Base-by-base conservation (phyloP, 2,329 filamentous ascomycete genomes). In the Neofusicoccum parvum region DNA sequence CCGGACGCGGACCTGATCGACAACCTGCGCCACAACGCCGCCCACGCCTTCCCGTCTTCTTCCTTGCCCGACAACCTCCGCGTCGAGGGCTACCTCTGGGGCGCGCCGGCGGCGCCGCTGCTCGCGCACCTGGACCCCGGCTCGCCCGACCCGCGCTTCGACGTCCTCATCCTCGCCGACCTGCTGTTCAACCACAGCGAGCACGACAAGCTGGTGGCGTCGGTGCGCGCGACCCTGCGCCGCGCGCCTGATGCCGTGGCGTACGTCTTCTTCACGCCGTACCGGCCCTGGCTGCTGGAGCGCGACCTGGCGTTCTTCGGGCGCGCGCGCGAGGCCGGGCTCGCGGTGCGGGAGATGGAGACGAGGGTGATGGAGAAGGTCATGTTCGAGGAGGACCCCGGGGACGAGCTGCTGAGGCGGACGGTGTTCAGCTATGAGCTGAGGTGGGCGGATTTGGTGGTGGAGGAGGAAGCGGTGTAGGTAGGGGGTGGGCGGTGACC, bases 191-290 rank as follows among this genome's bases (percentile, higher is more conserved):
- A 95, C 67, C 93, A 97, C 76, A 90, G 89, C 4, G 93, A 97
- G 80, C 94, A 97, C 74, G 82, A 79, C 1, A 92, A 92, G 72
- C 83, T 97, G 67, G 82, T 96, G 69, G 84, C 86, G 69, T 92
- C 90, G 3, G 86, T 97, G 67, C 81, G 85, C 72, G 75, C 85
- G 73, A 91, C 90, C 15, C 78, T 97, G 72, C 86, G 84, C 70
- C 82, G 80, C 67, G 77, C 80, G 3, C 71, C 76, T 3, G 80
- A 81, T 1, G 87, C 89, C 56, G 84, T 84, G 63, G 92, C 93
- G 2, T 86, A 94, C 71, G 93, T 97, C 7, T 96, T 97, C 77
- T 98, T 97, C 80, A 96, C 94, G 0, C 94, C 92, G 20, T 97
- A 98, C 79, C 85, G 95, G 68, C 94, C 94, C 1, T 97, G 94